Evolutionary conservation across 345 rosid species (phyloP), one percentile per base, ranked within the genome.

Genomic region (Camelina laxa): DNA sequence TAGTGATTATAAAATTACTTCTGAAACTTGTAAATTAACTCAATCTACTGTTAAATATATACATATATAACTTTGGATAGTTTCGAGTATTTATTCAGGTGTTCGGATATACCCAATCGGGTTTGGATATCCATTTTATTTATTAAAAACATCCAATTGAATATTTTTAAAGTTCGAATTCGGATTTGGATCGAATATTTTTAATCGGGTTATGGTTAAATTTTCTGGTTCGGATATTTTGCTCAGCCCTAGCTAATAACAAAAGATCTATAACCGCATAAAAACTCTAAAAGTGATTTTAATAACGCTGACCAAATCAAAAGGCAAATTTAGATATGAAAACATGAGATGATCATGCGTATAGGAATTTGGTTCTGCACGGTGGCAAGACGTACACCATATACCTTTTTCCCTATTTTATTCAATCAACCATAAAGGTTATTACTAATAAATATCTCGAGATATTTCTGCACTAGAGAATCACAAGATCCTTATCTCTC

Each of bases 401-500:
- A 44, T 8, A 60, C 67, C 54, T 55, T 60, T 75, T 60, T 13
- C 21, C 10, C 1, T 11, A 27, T 33, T 69, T 53, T 53, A 51
- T 53, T 53, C 38, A 31, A 35, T 33, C 21, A 9, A 36, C 31
- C 39, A 27, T 27, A 27, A 27, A 27, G 30, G 30, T 27, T 27
- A 27, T 27, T 27, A 27, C 30, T 27, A 27, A 27, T 9, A 63
- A 76, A 76, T 76, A 76, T 76, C 80, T 70, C 20, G 0, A 76
- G 80, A 70, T 76, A 70, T 76, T 76, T 76, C 12, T 62, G 8
- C 49, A 54, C 1, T 13, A 44, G 44, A 56, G 54, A 67, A 51
- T 75, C 69, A 51, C 3, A 76, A 27, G 59, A 76, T 70, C 75
- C 75, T 70, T 76, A 45, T 76, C 75, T 76, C 58, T 35, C 63